These are phyloP conservation scores for Fulvia fulva DNA, from an alignment of 2,329 filamentous ascomycete genomes.

Conservation along the genomic window DNA sequence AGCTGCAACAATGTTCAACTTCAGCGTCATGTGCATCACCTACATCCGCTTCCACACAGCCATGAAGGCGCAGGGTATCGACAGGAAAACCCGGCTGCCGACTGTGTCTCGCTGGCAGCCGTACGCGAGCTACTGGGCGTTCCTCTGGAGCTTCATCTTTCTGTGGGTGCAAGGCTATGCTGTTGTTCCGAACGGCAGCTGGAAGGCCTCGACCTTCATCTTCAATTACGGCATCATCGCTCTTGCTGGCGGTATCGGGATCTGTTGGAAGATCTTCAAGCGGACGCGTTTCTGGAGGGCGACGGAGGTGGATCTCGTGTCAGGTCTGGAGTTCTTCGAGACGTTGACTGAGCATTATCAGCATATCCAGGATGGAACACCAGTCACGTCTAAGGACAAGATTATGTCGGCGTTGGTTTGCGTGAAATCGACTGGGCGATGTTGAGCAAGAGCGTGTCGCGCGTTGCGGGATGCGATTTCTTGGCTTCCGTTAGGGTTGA, in stretches of 20 bases:
- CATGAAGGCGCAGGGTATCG: not conserved
- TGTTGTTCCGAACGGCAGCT: not conserved
- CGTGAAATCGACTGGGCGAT: no score
- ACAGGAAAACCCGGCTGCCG: not conserved
- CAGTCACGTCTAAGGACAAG: constrained; percentile 1
- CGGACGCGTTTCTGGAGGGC: not conserved
- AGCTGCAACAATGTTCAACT: constrained; percentile 2
- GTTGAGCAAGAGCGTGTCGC: no score
- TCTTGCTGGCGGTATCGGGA: not conserved
- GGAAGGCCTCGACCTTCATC: not conserved
- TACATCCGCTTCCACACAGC: not conserved
- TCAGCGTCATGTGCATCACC: not conserved
- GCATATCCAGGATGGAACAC: not conserved
- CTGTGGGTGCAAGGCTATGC: not conserved
- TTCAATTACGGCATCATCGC: not conserved
- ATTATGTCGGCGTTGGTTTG: not conserved
- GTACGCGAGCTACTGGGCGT: constrained; percentile 1
- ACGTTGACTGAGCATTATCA: not conserved
- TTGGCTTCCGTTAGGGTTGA: no score
- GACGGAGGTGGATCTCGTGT: not conserved
- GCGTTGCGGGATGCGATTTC: no score
- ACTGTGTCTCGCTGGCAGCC: not conserved
- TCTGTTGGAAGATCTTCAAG: constrained; percentile 1
- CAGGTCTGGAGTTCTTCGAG: not conserved
- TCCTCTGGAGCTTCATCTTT: not conserved